These are phyloP conservation scores for Earliella scabrosa DNA, from an alignment of 1,284 basidiomycete species.

Conservation along the genomic window DNA sequence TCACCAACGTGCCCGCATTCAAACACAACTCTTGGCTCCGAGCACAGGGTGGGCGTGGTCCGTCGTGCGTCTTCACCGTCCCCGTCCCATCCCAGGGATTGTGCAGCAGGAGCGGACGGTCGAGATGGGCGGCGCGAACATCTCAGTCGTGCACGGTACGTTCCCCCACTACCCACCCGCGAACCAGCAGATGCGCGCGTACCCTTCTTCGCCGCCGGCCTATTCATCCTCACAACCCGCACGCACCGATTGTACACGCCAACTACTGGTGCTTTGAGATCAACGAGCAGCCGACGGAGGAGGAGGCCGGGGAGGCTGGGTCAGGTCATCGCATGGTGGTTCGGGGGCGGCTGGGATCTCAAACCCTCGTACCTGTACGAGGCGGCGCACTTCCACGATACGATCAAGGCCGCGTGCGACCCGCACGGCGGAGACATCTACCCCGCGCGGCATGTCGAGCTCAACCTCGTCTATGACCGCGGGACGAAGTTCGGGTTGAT, in stretches of 20 bases:
- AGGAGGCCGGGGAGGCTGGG: slow-evolving; percentile 35
- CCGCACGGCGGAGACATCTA: slow-evolving; percentile 75
- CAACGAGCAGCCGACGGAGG: slow-evolving; percentile 51
- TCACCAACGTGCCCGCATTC: slow-evolving; percentile 71
- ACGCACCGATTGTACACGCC: slow-evolving; percentile 91
- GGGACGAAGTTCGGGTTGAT: slow-evolving; percentile 89
- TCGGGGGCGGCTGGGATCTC: slow-evolving; percentile 94
- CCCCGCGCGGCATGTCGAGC: slow-evolving; percentile 87
- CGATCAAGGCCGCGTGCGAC: slow-evolving; percentile 81
- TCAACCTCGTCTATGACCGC: slow-evolving; percentile 91
- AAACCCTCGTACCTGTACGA: slow-evolving; percentile 94
- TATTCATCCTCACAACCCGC: slow-evolving; percentile 95
- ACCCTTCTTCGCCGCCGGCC: slow-evolving; percentile 95
- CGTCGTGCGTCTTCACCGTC: slow-evolving; percentile 85
- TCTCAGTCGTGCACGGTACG: slow-evolving; percentile 89
- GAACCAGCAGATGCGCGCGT: slow-evolving; percentile 91
- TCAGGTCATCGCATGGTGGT: slow-evolving; percentile 93
- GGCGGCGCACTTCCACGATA: slow-evolving; percentile 85
- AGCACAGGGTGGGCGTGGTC: slow-evolving; percentile 85
- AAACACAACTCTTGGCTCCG: slow-evolving; percentile 89
- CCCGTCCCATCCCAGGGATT: slow-evolving; percentile 44
- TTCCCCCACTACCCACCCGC: slow-evolving; percentile 88
- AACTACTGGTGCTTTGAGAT: slow-evolving; percentile 99
- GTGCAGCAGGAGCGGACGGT: slow-evolving; percentile 59
- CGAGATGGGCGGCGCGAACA: slow-evolving; percentile 97